Evolutionary conservation across 1,284 basidiomycete species (phyloP), one percentile per base, ranked within the genome.

Genomic region (Ganoderma sinense): DNA sequence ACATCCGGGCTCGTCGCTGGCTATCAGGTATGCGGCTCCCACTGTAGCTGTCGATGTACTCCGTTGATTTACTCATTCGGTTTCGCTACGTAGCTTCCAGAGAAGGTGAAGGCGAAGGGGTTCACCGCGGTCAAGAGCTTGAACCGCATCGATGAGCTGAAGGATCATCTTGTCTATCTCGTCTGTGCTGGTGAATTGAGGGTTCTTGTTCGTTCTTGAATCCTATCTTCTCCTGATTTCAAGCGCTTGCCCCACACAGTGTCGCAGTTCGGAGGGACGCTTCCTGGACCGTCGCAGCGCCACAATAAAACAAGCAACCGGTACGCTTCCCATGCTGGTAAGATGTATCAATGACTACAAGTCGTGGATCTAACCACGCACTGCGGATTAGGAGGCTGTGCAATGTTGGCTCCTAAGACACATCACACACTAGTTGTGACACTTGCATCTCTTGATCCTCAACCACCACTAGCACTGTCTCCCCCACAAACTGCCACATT

Each of bases 1-100:
- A 91, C 91, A 0, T 94, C 92, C 0, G 91, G 88, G 0, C 82
- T 88, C 18, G 91, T 92, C 1, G 85, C 87, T 10, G 82, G 82
- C 36, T 89, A 90, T 75, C 89, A 91, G 83, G 91, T 89, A 41
- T 63, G 82, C 71, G 45, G 40, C 43, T 13, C 8, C 29, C 33
- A 18, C 62, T n/a, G 18, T 31, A 4, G 6, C 6, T 23, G 23
- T n/a, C n/a, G n/a, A n/a, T n/a, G 2, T 43, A 31, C 48, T n/a
- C n/a, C n/a, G n/a, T n/a, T n/a, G n/a, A n/a, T n/a, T n/a, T n/a
- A n/a, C n/a, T 33, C 13, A 16, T n/a, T 40, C 11, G 1, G n/a
- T 18, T 20, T 11, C 39, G 3, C 23, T n/a, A 2, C 10, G 2
- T n/a, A 82, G 82, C 77, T 79, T 33, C 55, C 70, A 4, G 78